Conservation (phyloP, 208 protist species). For the Trichomonas vaginalis region DNA sequence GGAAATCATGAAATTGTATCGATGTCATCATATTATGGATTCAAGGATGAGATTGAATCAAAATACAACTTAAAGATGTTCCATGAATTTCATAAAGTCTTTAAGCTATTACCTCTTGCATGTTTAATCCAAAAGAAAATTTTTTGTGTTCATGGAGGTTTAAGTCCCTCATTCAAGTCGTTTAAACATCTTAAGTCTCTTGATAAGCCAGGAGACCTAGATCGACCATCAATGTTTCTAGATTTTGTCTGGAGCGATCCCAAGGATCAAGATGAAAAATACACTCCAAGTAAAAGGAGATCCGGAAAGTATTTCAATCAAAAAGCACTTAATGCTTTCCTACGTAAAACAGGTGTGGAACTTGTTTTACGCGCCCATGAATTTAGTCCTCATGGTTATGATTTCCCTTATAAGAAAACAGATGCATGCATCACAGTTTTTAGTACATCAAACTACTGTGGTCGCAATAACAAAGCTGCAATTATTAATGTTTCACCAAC, state of each 20-base stretch:
- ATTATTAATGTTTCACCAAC: background rate
- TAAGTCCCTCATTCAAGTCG: background rate
- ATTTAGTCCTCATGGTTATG: background rate
- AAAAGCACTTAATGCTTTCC: background rate
- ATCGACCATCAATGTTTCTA: background rate
- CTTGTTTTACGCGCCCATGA: background rate
- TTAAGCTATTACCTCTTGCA: background rate
- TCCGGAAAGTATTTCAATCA: background rate
- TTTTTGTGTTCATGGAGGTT: background rate
- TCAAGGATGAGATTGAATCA: background rate
- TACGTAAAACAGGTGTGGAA: background rate
- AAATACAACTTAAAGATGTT: background rate
- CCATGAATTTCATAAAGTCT: background rate
- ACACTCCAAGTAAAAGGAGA: background rate
- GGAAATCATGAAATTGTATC: background rate
- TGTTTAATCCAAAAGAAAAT: background rate
- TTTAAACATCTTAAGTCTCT: background rate
- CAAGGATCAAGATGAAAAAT: background rate
- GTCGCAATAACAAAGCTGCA: background rate
- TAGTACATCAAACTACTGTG: background rate
- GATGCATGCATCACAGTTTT: background rate
- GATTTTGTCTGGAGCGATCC: background rate
- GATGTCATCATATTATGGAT: background rate
- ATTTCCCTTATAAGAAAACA: background rate
- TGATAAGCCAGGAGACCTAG: background rate